phyloP scores from a whole-genome alignment of 768 basidiomycete species.

The Leucocoprinus birnbaumii region DNA sequence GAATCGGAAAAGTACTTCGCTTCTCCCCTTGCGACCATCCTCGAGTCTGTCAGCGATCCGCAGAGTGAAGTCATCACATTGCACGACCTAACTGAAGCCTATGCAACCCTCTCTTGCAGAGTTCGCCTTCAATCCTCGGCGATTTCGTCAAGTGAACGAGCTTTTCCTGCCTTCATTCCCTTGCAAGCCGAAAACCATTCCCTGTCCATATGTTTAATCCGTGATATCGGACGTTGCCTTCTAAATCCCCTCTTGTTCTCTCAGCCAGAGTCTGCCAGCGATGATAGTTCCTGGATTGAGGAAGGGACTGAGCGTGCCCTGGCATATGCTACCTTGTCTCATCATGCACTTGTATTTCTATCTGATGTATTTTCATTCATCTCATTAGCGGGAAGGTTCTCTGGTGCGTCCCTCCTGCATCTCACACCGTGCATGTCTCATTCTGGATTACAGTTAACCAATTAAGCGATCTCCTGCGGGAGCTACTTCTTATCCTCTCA shows the following conservation, averaged over 20 bases:
- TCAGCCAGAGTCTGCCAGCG: conserved; percentile 16
- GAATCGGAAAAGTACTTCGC: conserved; percentile 25
- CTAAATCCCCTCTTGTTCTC: conserved; percentile 22
- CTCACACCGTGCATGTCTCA: background rate
- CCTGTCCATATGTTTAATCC: conserved; percentile 32
- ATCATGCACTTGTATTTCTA: conserved; percentile 48
- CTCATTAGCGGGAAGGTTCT: conserved; percentile 41
- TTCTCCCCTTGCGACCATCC: conserved; percentile 44
- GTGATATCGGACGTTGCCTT: conserved; percentile 49
- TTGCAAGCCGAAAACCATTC: conserved; percentile 28
- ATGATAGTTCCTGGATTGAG: conserved; percentile 20
- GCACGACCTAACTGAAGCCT: conserved; percentile 63
- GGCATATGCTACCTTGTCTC: conserved; percentile 45
- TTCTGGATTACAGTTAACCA: conserved; percentile 31
- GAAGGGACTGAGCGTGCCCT: conserved; percentile 37
- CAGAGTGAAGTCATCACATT: conserved; percentile 32
- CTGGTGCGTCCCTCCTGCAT: conserved; percentile 34
- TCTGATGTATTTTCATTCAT: conserved; percentile 50
- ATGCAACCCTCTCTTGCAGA: conserved; percentile 45
- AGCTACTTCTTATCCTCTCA: conserved; percentile 40
- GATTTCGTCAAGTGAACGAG: conserved; percentile 15
- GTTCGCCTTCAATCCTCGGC: conserved; percentile 29
- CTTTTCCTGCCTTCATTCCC: conserved; percentile 20
- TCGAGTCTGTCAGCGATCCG: conserved; percentile 39
- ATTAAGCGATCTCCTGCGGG: conserved; percentile 40